These are phyloP conservation scores for Celoporthe dispersa DNA, from an alignment of 2,329 filamentous ascomycete genomes.

Conservation along the genomic window DNA sequence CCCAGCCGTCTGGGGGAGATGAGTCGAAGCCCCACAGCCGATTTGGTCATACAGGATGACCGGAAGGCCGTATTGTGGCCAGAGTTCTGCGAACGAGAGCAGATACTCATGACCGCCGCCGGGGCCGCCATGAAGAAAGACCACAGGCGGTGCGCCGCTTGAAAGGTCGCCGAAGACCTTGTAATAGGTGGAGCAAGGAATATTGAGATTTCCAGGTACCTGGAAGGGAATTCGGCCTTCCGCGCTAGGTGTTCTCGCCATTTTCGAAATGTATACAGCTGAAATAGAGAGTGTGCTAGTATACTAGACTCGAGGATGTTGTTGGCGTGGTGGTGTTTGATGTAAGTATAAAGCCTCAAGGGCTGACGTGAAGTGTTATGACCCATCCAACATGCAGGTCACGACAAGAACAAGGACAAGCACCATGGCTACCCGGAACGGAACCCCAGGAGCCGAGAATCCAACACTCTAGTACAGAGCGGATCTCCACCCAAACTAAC, in stretches of 20 bases:
- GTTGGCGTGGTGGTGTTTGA: background rate
- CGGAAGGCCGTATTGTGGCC: too few relatives aligned
- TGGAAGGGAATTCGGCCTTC: constrained; percentile 22
- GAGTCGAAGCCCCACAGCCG: too few relatives aligned
- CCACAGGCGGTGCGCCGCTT: too few relatives aligned
- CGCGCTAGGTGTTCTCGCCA: constrained; percentile 19
- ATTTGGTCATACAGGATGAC: too few relatives aligned
- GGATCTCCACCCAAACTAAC: constrained; percentile 10
- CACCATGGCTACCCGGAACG: too few relatives aligned
- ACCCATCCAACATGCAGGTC: background rate
- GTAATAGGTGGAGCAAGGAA: too few relatives aligned
- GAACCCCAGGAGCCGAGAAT: too few relatives aligned
- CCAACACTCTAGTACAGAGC: background rate
- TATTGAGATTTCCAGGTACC: constrained; percentile 11
- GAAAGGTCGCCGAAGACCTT: too few relatives aligned
- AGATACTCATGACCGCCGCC: too few relatives aligned
- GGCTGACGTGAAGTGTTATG: background rate
- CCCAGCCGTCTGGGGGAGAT: too few relatives aligned
- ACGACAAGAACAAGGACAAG: background rate
- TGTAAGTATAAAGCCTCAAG: background rate
- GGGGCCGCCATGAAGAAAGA: too few relatives aligned
- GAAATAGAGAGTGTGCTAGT: constrained; percentile 14
- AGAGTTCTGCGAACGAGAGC: too few relatives aligned
- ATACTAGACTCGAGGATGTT: background rate
- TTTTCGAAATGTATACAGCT: constrained; percentile 19